Evolutionary conservation across 2,329 filamentous ascomycete species (phyloP).

Genomic region (Talaromyces sp.): DNA sequence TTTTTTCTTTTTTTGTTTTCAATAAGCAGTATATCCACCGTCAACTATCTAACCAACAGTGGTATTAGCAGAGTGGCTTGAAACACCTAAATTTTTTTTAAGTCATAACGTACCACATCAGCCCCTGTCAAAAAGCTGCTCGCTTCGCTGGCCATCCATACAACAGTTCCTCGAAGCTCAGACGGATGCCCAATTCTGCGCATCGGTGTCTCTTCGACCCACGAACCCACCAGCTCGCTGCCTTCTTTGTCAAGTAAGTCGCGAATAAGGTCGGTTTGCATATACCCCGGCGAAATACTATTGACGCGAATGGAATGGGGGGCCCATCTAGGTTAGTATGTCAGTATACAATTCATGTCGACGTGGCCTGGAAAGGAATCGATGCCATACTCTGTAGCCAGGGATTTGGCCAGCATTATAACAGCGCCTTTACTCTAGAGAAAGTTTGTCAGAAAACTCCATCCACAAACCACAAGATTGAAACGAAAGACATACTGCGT

Average conservation of each 20-base stretch:
- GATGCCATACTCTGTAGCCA: constrained; percentile 24
- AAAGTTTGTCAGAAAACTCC: neutral
- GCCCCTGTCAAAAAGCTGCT: constrained; percentile 13
- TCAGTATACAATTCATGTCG: neutral
- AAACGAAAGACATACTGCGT: constrained; percentile 20
- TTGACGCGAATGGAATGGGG: constrained; percentile 33
- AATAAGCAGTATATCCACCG: neutral
- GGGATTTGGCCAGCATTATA: constrained; percentile 17
- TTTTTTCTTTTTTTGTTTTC: neutral
- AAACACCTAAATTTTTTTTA: too few species aligned
- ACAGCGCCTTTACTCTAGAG: constrained; percentile 18
- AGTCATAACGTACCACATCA: constrained; percentile 12
- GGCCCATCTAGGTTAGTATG: constrained; percentile 18
- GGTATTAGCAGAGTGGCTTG: neutral
- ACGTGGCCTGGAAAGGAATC: neutral
- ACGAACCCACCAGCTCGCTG: constrained; percentile 29
- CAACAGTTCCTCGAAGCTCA: constrained; percentile 31
- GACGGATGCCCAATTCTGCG: constrained; percentile 32
- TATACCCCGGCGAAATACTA: constrained; percentile 32
- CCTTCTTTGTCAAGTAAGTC: constrained; percentile 29
- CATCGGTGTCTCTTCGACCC: constrained; percentile 32
- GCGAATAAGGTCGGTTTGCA: constrained; percentile 27
- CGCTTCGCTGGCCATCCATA: constrained; percentile 20
- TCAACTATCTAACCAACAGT: neutral
- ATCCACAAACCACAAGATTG: neutral